Evolutionary conservation across 2,329 filamentous ascomycete species (phyloP).

Genomic region (Plenodomus lindquistii): DNA sequence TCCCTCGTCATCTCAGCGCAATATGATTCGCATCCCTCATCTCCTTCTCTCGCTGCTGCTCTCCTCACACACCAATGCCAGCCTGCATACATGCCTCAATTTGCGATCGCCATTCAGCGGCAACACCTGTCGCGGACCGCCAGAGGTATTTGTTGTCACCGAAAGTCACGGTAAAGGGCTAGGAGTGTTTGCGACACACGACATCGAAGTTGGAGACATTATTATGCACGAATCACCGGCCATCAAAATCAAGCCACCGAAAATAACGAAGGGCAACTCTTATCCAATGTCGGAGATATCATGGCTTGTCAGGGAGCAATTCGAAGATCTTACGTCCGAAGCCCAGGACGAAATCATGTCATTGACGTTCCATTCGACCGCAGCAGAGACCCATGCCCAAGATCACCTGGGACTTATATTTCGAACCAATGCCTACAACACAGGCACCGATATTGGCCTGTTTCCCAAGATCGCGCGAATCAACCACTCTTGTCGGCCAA

Average conservation of each 20-base stretch:
- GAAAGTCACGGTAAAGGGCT: slow-evolving; percentile 48
- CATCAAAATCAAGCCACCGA: slow-evolving; percentile 37
- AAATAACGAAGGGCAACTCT: slow-evolving; percentile 27
- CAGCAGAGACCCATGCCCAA: slow-evolving; percentile 15
- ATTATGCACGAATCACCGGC: slow-evolving; percentile 48
- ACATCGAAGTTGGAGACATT: slow-evolving; percentile 45
- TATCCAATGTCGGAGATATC: slow-evolving; percentile 31
- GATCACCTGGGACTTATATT: slow-evolving; percentile 38
- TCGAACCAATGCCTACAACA: slow-evolving; percentile 43
- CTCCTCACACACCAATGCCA: slow-evolving; percentile 4
- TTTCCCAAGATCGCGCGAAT: slow-evolving; percentile 43
- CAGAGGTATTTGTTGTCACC: slow-evolving; percentile 32
- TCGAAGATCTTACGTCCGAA: slow-evolving; percentile 23
- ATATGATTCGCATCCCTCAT: neutral
- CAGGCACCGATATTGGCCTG: slow-evolving; percentile 34
- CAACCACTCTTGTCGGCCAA: slow-evolving; percentile 44
- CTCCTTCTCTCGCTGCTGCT: neutral
- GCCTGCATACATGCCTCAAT: slow-evolving; percentile 11
- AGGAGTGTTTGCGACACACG: slow-evolving; percentile 46
- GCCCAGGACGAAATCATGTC: slow-evolving; percentile 32
- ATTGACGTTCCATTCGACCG: slow-evolving; percentile 29
- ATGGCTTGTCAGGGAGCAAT: slow-evolving; percentile 26
- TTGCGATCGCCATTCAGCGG: slow-evolving; percentile 20
- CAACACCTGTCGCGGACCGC: slow-evolving; percentile 27
- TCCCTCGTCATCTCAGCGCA: neutral